Base-by-base conservation (phyloP, 2,329 filamentous ascomycete genomes). In the Hyphodiscus sp. region DNA sequence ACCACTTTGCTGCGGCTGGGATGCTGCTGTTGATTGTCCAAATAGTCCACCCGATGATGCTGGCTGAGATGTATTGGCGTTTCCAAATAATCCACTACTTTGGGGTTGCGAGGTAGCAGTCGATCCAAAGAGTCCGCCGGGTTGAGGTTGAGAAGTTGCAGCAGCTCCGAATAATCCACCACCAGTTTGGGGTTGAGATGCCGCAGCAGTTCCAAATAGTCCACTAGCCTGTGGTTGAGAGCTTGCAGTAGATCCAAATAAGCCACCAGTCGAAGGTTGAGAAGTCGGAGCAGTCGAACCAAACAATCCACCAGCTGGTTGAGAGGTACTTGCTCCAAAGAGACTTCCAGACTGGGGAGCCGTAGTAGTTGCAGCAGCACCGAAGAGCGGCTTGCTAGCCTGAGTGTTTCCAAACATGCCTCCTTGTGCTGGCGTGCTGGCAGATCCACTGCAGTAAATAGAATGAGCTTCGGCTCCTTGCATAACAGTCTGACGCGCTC, bases 331-430 rank as follows among this genome's bases (percentile, higher is more conserved):
- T 30, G 48, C 41, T 45, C 69, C 69, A 54, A 72, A 71, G 18
- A 71, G 52, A 20, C 67, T 64, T 45, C 65, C 63, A 45, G 61
- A 53, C 45, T 58, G 56, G 29, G 63, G 62, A 20, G 62, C 55
- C 45, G 52, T 54, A 26, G 59, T 54, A 18, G 61, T 49, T 15
- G 61, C 44, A 13, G 58, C 45, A 20, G 61, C 55, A 48, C 69
- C 69, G 58, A 71, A 71, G 11, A 71, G 52, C 20, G 65, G 64
- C 57, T 66, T 64, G 47, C 52, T 59, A 48, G 63, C 58, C 44
- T 58, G 58, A 47, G 63, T 61, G 47, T 51, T 63, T 57, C 63
- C 62, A 58, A 67, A 67, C 62, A 68, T 63, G 58, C 64, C 65
- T 64, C 59, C 63, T 51, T 61, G 51, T 53, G 63, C 56, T 45